phyloP scores from a whole-genome alignment of 2,329 filamentous ascomycete species.

The Zymoseptoria ardabiliae region DNA sequence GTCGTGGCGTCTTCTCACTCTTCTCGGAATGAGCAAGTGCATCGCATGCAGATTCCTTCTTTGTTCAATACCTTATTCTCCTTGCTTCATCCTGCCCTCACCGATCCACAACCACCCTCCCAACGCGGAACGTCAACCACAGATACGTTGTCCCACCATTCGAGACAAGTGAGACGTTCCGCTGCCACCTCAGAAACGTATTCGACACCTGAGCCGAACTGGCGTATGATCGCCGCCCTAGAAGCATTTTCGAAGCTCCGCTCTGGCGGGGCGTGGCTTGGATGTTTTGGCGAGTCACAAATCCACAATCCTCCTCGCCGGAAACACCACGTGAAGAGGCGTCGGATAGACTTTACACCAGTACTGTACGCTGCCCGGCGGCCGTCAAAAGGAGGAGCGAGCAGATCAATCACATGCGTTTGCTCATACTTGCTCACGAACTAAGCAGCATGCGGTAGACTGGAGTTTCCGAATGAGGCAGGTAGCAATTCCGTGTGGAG shows the following conservation, averaged over 20 bases:
- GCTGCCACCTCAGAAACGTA: slow-evolving; percentile 1
- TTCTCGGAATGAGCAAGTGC: background rate
- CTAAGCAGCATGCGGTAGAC: background rate
- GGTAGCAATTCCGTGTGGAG: background rate
- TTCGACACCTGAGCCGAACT: slow-evolving; percentile 12
- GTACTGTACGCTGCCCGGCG: background rate
- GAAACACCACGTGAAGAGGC: slow-evolving; percentile 7
- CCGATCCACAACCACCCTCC: slow-evolving; percentile 4
- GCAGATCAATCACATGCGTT: background rate
- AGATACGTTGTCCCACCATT: background rate
- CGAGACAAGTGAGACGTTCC: background rate
- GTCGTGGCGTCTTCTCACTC: background rate
- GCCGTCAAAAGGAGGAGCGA: background rate
- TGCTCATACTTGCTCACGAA: slow-evolving; percentile 1
- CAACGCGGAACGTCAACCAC: background rate
- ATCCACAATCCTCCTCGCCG: slow-evolving; percentile 7
- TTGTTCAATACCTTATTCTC: background rate
- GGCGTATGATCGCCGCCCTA: slow-evolving; percentile 15
- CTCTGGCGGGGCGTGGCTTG: background rate
- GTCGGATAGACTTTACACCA: slow-evolving; percentile 3
- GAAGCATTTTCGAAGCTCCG: slow-evolving; percentile 13
- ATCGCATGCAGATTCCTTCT: background rate
- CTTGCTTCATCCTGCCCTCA: slow-evolving; percentile 1
- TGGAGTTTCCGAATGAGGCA: background rate
- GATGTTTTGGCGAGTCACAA: background rate